phyloP scores from a whole-genome alignment of 2,329 filamentous ascomycete species.

The Chaetomiaceae sp. region DNA sequence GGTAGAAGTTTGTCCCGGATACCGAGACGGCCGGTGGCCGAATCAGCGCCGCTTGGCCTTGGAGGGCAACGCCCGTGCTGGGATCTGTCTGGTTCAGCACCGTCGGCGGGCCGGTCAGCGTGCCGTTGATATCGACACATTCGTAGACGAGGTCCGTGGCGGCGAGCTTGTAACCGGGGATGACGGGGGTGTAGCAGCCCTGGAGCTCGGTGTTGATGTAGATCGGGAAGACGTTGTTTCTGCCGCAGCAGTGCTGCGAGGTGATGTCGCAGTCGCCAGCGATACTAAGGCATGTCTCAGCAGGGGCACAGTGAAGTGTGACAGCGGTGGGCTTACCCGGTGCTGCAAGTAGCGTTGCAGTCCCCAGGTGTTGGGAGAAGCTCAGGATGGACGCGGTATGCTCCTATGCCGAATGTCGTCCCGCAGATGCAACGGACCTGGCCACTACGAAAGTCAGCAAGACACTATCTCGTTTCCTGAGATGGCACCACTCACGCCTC shows the following conservation, averaged over 20 bases:
- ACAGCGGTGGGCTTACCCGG: not conserved
- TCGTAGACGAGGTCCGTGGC: constrained; percentile 14
- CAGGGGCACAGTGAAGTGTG: not conserved
- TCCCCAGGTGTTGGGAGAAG: not conserved
- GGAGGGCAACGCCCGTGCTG: not conserved
- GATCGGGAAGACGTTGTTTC: constrained; percentile 38
- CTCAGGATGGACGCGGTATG: constrained; percentile 13
- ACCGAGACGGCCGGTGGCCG: constrained; percentile 3
- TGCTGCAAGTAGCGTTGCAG: constrained; percentile 7
- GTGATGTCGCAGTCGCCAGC: constrained; percentile 24
- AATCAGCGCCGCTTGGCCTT: not conserved
- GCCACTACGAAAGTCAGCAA: not conserved
- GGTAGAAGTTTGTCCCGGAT: not conserved
- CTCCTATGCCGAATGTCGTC: constrained; percentile 9
- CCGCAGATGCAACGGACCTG: constrained; percentile 20
- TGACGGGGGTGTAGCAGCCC: constrained; percentile 39
- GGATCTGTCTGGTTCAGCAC: not conserved
- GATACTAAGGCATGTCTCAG: not conserved
- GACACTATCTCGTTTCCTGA: not conserved
- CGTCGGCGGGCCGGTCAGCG: constrained; percentile 12
- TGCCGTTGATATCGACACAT: constrained; percentile 21
- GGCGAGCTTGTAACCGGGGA: constrained; percentile 26
- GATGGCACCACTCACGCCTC: not conserved
- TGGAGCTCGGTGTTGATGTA: constrained; percentile 48
- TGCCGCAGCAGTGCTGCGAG: constrained; percentile 26